Percentiles rank a stretch among this genome's conserved stretches.
phyloP scores from a whole-genome alignment of 768 basidiomycete genomes.

The Rossbeevera mucosa region DNA sequence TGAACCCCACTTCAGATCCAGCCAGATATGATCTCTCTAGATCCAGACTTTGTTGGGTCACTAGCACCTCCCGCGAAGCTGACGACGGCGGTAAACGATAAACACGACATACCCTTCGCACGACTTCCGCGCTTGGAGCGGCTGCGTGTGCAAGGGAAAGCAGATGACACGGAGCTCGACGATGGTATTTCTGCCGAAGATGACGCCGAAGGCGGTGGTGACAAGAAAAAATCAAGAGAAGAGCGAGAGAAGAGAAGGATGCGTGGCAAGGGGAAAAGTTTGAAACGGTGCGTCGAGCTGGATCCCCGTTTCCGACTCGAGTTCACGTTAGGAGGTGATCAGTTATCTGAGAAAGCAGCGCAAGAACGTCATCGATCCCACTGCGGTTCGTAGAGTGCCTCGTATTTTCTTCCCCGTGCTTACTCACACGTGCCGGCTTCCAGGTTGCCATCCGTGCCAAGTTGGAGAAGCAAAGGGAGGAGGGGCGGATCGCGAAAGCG shows the following conservation, averaged over 20 bases:
- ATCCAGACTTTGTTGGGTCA: slow-evolving; percentile 71
- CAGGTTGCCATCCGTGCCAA: slow-evolving; percentile 64
- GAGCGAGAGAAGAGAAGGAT: slow-evolving; percentile 68
- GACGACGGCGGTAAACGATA: slow-evolving; percentile 46
- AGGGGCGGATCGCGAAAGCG: slow-evolving; percentile 34
- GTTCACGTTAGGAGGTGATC: neutral
- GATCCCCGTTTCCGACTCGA: neutral
- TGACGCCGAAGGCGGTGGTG: slow-evolving; percentile 33
- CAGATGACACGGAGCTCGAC: slow-evolving; percentile 58
- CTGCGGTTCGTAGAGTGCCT: slow-evolving; percentile 42
- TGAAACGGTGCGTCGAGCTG: slow-evolving; percentile 55
- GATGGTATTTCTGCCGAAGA: slow-evolving; percentile 32
- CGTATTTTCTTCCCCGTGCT: neutral
- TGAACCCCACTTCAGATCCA: slow-evolving; percentile 53
- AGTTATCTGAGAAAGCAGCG: slow-evolving; percentile 83
- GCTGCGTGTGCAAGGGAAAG: slow-evolving; percentile 60
- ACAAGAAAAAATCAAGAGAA: slow-evolving; percentile 19
- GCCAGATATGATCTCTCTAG: slow-evolving; percentile 86
- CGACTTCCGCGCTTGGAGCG: slow-evolving; percentile 72
- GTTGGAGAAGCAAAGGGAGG: slow-evolving; percentile 53
- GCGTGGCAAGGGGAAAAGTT: slow-evolving; percentile 81
- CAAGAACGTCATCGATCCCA: slow-evolving; percentile 91
- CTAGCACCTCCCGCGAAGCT: slow-evolving; percentile 58
- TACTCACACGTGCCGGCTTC: neutral
- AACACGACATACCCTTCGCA: slow-evolving; percentile 54